Evolutionary conservation across 2,329 filamentous ascomycete species (phyloP), one percentile per base, ranked within the genome.

Genomic region (Fusarium succisae): DNA sequence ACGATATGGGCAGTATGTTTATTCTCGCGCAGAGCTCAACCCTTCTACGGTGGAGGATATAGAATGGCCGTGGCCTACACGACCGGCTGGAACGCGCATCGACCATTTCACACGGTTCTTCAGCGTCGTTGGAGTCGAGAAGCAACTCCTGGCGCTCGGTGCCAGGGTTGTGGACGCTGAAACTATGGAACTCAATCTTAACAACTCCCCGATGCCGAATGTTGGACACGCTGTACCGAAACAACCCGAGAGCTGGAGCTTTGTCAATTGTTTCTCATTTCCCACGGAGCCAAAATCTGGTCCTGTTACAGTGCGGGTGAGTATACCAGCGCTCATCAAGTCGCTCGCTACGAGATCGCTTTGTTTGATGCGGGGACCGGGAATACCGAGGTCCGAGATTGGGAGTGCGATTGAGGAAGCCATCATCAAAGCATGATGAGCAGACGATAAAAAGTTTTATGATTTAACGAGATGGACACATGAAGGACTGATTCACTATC

Each of bases 181-280:
- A 30, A 78, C 77, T 6, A 37, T 78, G 18, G 77, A 78, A 45
- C 74, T 78, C 32, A 70, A 73, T 14, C 47, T 79, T 15, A 59
- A 59, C 13, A 71, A 56, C 32, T 75, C 66, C 1, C 48, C 64
- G 1, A 63, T 67, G 53, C 60, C 57, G 9, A 47, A 62, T 8
- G 50, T 73, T 9, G 35, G 22, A 22, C 57, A 64, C 3, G 43
- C 54, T 20, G 28, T 66, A 5, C 47, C 73, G 7, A 54, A 64
- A 8, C 77, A 78, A 18, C 74, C 77, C 2, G 77, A 78, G n/a
- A 78, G 77, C 41, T 78, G 77, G 77, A 78, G 77, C 24, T 78
- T 78, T 11, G 77, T 78, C 39, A 70, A 78, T 24, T 78, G 77
- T 37, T 79, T 79, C 51, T 75, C 70, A 1, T 73, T 77, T 39